Evolutionary conservation across 1,139 yeast species (phyloP).

Genomic region (Pneumocystis wakefieldiae): DNA sequence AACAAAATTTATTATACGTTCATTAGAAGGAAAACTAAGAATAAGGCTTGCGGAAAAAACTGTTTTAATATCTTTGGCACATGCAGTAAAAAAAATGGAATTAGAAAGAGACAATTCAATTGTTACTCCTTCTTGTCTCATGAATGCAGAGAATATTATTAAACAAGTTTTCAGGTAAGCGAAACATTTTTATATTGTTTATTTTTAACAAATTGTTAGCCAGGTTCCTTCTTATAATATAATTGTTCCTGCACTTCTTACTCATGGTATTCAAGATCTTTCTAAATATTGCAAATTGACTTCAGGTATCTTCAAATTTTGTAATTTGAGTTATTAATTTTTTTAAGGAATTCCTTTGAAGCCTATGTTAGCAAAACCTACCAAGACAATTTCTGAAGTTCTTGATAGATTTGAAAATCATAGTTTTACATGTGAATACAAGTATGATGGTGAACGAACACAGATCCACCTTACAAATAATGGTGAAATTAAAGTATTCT

Average conservation of each 20-base stretch:
- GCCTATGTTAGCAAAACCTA: constrained; percentile 97
- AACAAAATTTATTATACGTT: constrained; percentile 78
- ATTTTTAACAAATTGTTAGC: neutral
- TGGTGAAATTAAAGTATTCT: constrained; percentile 62
- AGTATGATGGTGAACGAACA: constrained; percentile 96
- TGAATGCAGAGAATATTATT: constrained; percentile 16
- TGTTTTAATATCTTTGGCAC: constrained; percentile 68
- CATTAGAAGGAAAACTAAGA: constrained; percentile 81
- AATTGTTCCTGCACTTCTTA: constrained; percentile 49
- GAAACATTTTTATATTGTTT: constrained; percentile 46
- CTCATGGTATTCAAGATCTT: constrained; percentile 51
- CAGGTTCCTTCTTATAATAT: constrained; percentile 85
- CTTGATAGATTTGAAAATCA: constrained; percentile 57
- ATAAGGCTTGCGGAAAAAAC: constrained; percentile 92
- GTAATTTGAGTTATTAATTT: neutral
- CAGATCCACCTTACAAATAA: constrained; percentile 65
- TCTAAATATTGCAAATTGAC: constrained; percentile 56
- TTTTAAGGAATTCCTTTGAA: constrained; percentile 62
- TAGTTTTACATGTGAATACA: constrained; percentile 85
- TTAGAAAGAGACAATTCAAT: constrained; percentile 16
- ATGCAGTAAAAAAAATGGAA: constrained; percentile 60
- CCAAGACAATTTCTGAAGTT: constrained; percentile 80
- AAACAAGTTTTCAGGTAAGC: constrained; percentile 63
- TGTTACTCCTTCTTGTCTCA: neutral
- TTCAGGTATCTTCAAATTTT: constrained; percentile 34